Evolutionary conservation across 1,139 yeast species (phyloP).

Genomic region (Protomyces macrosporus): DNA sequence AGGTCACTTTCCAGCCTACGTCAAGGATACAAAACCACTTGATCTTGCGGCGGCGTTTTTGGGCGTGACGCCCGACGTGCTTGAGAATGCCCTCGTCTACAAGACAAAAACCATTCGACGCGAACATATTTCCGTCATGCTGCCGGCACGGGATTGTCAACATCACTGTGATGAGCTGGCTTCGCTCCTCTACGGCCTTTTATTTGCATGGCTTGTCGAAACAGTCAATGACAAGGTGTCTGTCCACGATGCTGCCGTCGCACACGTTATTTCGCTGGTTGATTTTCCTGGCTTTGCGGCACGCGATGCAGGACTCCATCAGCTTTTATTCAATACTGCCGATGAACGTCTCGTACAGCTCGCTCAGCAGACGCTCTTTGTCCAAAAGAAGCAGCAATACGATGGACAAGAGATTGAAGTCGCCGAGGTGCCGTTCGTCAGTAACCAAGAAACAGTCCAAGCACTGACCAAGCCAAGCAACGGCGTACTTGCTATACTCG

Average conservation of each 20-base stretch:
- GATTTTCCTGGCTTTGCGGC: slow-evolving; percentile 42
- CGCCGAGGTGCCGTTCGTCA: slow-evolving; percentile 41
- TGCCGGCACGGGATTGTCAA: slow-evolving; percentile 44
- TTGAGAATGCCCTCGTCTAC: slow-evolving; percentile 41
- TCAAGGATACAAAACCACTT: slow-evolving; percentile 32
- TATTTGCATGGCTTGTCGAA: slow-evolving; percentile 44
- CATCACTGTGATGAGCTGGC: slow-evolving; percentile 45
- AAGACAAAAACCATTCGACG: slow-evolving; percentile 41
- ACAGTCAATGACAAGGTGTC: slow-evolving; percentile 40
- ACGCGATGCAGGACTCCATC: slow-evolving; percentile 37
- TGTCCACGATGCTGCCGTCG: slow-evolving; percentile 38
- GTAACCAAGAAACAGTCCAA: slow-evolving; percentile 42
- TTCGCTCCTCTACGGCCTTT: slow-evolving; percentile 42
- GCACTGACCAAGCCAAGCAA: slow-evolving; percentile 39
- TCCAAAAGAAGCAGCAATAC: slow-evolving; percentile 40
- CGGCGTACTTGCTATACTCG: slow-evolving; percentile 42
- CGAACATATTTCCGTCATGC: slow-evolving; percentile 43
- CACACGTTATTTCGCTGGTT: slow-evolving; percentile 40
- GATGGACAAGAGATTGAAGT: slow-evolving; percentile 42
- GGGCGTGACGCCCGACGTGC: slow-evolving; percentile 42
- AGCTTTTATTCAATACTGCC: slow-evolving; percentile 43
- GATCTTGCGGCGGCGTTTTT: slow-evolving; percentile 41
- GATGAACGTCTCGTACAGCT: slow-evolving; percentile 43
- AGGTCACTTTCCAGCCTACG: slow-evolving; percentile 34
- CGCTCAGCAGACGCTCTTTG: slow-evolving; percentile 40